Base-by-base conservation (phyloP, 2,329 filamentous ascomycete genomes). In the Juglanconis sp. region DNA sequence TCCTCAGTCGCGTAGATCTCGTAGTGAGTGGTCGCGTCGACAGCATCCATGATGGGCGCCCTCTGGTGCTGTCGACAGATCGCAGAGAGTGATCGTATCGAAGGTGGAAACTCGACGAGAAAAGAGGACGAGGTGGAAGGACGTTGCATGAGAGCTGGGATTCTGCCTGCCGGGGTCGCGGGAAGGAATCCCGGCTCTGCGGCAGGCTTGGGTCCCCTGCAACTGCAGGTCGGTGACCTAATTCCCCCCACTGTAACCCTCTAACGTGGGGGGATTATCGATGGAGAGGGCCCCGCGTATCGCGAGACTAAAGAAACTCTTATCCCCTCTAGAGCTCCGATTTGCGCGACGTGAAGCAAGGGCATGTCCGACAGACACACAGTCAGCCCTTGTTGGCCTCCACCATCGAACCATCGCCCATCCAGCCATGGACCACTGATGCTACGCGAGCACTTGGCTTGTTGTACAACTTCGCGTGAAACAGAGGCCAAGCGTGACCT, bases 21-120 rank as follows among this genome's bases (percentile, higher is more conserved):
- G 73, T 86, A 86, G 74, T 86, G 84, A 61, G 83, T 81, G 56
- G 84, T 86, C 67, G 80, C 81, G 72, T 87, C 84, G 73, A 81
- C 78, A 64, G 73, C 74, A 65, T 81, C 79, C 83, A 86, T 86
- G 57, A 65, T 76, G 72, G 62, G 47, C 42, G 60, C 46, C 50
- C 32, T 53, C 11, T 38, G 53, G 46, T 34, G 47, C 50, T 38
- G 53, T 57, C 49, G 44, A 47, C 46, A 47, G 7, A 46, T 54
- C 44, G 62, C 32, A 15, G 42, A 11, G 11, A 50, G 51, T 32
- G 10, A 32, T 17, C 15, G 24, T 35, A 13, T 15, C 24, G 24
- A 15, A 38, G 15, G 5, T 44, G 4, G 48, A 13, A n/a, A 15
- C 15, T 34, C 15, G 42, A 57, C 13, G 42, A 6, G 57, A 13